Percentiles rank a stretch among this genome's conserved stretches.
Conservation (phyloP, 257 asterid genomes). For the Lithospermum erythrorhizon region DNA sequence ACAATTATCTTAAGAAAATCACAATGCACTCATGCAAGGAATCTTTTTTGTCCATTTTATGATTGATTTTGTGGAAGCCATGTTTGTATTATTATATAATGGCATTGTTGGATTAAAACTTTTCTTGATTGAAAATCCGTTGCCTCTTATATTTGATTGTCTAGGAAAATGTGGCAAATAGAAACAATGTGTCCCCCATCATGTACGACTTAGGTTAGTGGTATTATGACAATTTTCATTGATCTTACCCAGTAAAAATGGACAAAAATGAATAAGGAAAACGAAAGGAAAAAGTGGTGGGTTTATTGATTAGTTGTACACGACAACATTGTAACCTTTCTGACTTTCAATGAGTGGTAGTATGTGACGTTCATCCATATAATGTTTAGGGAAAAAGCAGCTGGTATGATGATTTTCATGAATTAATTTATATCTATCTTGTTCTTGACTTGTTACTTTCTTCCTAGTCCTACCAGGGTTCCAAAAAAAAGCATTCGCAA, state of each 20-base stretch:
- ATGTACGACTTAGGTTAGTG: slow-evolving; percentile 11
- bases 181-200: slow-evolving; percentile 13
- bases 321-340: neutral
- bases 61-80: slow-evolving; percentile 6
- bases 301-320: slow-evolving; percentile 1
- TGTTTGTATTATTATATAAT: slow-evolving; percentile 11
- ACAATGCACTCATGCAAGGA: neutral
- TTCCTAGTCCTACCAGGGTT: too few relatives aligned
- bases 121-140: neutral
- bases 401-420: too few relatives aligned
- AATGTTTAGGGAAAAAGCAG: neutral
- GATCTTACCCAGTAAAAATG: slow-evolving; percentile 4
- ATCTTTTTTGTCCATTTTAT: neutral
- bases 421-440: too few relatives aligned
- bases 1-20: too few relatives aligned
- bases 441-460: too few relatives aligned
- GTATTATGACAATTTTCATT: slow-evolving; percentile 12
- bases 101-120: neutral
- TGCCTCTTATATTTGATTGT: neutral
- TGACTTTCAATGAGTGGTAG: neutral
- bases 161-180: slow-evolving; percentile 6
- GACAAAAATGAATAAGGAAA: neutral
- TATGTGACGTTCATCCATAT: slow-evolving; percentile 4
- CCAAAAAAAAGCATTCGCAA: too few relatives aligned
- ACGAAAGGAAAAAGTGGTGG: too few relatives aligned